A percentile compares a stretch with the other conserved stretches of the same genome.
phyloP scores from a whole-genome alignment of 371 early-diverging fungal genomes.

The Batkoa obscura region DNA sequence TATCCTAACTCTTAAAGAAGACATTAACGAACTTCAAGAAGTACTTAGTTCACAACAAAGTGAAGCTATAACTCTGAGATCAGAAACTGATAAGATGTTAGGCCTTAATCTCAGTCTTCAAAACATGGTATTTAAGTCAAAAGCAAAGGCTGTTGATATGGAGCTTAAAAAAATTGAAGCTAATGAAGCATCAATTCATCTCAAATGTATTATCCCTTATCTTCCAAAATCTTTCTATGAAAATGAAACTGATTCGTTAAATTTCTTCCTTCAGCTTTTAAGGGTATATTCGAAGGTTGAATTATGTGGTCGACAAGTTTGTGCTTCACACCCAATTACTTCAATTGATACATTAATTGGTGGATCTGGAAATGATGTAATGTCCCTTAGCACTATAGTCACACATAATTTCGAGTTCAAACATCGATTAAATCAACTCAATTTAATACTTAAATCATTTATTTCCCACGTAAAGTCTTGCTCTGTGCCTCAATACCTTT shows the following conservation, averaged over 20 bases:
- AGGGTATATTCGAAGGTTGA: slow-evolving; percentile 59
- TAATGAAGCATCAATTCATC: slow-evolving; percentile 53
- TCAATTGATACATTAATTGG: background rate
- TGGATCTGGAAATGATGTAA: background rate
- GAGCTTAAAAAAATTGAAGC: slow-evolving; percentile 74
- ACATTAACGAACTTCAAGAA: slow-evolving; percentile 41
- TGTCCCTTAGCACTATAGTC: background rate
- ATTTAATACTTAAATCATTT: slow-evolving; percentile 13
- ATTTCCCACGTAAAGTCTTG: slow-evolving; percentile 45
- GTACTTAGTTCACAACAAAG: slow-evolving; percentile 31
- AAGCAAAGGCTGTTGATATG: slow-evolving; percentile 73
- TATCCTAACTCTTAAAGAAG: slow-evolving; percentile 52
- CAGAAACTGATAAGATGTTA: slow-evolving; percentile 69
- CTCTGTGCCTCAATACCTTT: slow-evolving; percentile 39
- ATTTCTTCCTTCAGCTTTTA: slow-evolving; percentile 47
- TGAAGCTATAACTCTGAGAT: slow-evolving; percentile 24
- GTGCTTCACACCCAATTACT: background rate
- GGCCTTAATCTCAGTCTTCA: slow-evolving; percentile 64
- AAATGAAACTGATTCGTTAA: slow-evolving; percentile 59
- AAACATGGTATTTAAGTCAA: slow-evolving; percentile 58
- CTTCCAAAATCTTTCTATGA: slow-evolving; percentile 67
- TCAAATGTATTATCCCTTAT: slow-evolving; percentile 53
- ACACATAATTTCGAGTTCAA: background rate
- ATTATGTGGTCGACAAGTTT: slow-evolving; percentile 46
- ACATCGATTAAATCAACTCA: background rate